A percentile compares a stretch with the other conserved stretches of the same genome.
Conservation (phyloP, 2,329 filamentous ascomycete species). For the Penicillium sp. region DNA sequence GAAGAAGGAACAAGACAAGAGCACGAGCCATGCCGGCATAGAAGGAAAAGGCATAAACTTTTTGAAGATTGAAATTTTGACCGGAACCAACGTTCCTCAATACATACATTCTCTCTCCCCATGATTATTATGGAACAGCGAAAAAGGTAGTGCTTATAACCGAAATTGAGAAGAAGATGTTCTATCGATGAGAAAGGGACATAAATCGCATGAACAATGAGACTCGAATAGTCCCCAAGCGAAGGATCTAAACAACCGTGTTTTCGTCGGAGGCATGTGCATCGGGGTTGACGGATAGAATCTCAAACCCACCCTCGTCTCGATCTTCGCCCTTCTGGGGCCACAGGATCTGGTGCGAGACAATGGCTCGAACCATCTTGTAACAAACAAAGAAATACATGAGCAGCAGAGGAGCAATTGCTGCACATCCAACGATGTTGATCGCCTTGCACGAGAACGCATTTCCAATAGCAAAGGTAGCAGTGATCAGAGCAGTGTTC, state of each 20-base stretch:
- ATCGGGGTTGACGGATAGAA: constrained; percentile 31
- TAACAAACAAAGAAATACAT: constrained; percentile 67
- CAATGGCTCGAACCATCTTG: constrained; percentile 69
- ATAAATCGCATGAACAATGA: background rate
- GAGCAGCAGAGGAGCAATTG: constrained; percentile 63
- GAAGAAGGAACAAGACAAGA: no score
- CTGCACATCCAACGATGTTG: constrained; percentile 64
- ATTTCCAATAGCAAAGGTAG: constrained; percentile 68
- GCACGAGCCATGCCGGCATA: no score
- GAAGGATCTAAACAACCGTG: constrained; percentile 12
- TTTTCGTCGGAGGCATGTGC: constrained; percentile 17
- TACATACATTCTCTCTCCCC: background rate
- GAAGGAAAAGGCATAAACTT: background rate
- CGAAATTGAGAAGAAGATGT: background rate
- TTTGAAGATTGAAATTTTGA: background rate
- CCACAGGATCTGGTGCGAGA: constrained; percentile 69
- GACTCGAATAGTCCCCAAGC: background rate
- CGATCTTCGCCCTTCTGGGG: constrained; percentile 68
- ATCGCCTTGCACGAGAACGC: constrained; percentile 61
- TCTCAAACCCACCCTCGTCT: constrained; percentile 59
- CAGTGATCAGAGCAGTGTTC: constrained; percentile 70
- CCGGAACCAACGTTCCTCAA: background rate
- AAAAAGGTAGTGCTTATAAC: background rate
- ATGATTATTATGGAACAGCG: background rate
- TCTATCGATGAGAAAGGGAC: background rate